Evolutionary conservation across 768 basidiomycete genomes (phyloP).

Genomic region (Psilocybe tampanensis): DNA sequence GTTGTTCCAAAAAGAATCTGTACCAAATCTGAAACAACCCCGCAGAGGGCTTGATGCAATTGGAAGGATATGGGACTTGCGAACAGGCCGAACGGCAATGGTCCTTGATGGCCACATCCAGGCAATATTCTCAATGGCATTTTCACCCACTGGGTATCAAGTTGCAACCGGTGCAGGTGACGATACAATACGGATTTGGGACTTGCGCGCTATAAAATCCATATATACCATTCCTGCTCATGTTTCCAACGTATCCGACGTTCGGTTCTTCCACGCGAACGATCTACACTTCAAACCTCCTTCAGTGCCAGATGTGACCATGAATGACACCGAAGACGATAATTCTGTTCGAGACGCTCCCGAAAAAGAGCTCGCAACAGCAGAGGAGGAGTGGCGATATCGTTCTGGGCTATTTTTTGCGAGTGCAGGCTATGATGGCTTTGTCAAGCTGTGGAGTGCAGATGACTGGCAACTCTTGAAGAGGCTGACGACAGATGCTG

Average conservation of each 20-base stretch:
- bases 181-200: conserved; percentile 99
- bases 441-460: conserved; percentile 95
- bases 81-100: conserved; percentile 96
- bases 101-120: conserved; percentile 97
- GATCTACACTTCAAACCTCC: conserved; percentile 48
- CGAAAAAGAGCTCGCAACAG: conserved; percentile 37
- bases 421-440: conserved; percentile 92
- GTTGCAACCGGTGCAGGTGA: conserved; percentile 96
- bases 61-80: conserved; percentile 95
- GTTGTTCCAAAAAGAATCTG: conserved; percentile 22
- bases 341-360: conserved; percentile 38
- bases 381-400: conserved; percentile 74
- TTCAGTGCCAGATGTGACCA: conserved; percentile 44
- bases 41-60: conserved; percentile 92
- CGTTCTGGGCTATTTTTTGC: conserved; percentile 92
- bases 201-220: conserved; percentile 91
- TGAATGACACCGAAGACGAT: conserved; percentile 49
- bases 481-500: conserved; percentile 88
- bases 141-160: conserved; percentile 97
- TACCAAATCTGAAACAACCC: not conserved
- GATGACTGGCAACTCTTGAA: conserved; percentile 96
- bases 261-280: conserved; percentile 87
- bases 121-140: conserved; percentile 87
- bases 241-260: conserved; percentile 90
- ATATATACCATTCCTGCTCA: conserved; percentile 97